Evolutionary conservation across 768 basidiomycete genomes (phyloP).

Genomic region (Gloeophyllum trabeum): DNA sequence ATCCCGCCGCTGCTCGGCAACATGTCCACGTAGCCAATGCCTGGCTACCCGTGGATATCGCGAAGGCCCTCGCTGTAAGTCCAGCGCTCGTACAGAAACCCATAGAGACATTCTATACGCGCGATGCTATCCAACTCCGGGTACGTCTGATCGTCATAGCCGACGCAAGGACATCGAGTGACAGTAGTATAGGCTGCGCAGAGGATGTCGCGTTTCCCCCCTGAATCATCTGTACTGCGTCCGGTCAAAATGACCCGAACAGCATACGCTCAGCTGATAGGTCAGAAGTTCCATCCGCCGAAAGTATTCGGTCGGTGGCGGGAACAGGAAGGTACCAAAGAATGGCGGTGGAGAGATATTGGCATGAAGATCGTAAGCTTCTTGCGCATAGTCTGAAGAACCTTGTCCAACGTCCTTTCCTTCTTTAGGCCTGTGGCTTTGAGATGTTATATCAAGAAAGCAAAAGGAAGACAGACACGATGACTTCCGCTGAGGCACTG

Average conservation of each 20-base stretch:
- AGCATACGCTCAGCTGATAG: slow-evolving; percentile 86
- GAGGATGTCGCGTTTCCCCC: slow-evolving; percentile 85
- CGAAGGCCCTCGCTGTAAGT: slow-evolving; percentile 50
- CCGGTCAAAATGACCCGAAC: slow-evolving; percentile 76
- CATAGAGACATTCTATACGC: slow-evolving; percentile 88
- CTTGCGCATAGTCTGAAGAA: background rate
- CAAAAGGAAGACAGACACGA: slow-evolving; percentile 39
- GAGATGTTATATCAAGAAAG: slow-evolving; percentile 93
- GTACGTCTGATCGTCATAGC: slow-evolving; percentile 33
- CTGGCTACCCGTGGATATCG: slow-evolving; percentile 73
- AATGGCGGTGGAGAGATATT: slow-evolving; percentile 72
- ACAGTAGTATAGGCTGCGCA: slow-evolving; percentile 81
- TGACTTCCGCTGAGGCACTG: slow-evolving; percentile 23
- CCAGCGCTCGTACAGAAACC: slow-evolving; percentile 77
- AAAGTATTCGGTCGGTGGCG: slow-evolving; percentile 74
- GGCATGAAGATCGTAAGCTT: slow-evolving; percentile 87
- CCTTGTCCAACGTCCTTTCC: background rate
- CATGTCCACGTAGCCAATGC: slow-evolving; percentile 74
- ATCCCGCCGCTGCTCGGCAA: slow-evolving; percentile 50
- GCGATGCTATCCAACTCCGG: slow-evolving; percentile 83
- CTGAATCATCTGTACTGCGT: slow-evolving; percentile 46
- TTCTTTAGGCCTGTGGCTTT: slow-evolving; percentile 78
- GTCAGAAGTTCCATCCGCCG: slow-evolving; percentile 89
- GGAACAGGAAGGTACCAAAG: slow-evolving; percentile 47
- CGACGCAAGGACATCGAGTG: too few species aligned